Percentiles rank a stretch among this genome's conserved stretches.
Conservation (phyloP, 306 rosid species). For the Ormosia semicastrata region DNA sequence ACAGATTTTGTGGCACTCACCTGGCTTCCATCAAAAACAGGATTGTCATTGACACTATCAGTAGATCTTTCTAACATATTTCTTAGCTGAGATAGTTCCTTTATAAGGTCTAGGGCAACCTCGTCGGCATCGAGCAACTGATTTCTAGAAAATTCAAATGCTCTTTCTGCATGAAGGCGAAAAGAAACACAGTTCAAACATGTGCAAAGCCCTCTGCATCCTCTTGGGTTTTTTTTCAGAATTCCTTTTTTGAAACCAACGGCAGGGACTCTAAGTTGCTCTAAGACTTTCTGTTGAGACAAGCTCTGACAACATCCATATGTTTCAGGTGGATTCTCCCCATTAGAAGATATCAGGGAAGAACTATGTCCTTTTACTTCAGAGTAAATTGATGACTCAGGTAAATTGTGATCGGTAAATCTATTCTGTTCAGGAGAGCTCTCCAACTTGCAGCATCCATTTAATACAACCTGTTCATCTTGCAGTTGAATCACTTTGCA, state of each 20-base stretch:
- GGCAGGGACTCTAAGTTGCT: constrained; percentile 15
- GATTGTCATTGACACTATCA: constrained; percentile 26
- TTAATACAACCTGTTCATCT: constrained; percentile 34
- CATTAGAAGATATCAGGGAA: constrained; percentile 1
- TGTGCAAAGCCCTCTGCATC: constrained; percentile 85
- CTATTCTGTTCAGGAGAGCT: constrained; percentile 25
- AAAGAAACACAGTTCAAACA: constrained; percentile 87
- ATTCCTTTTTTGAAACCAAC: constrained; percentile 31
- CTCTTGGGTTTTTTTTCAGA: constrained; percentile 77
- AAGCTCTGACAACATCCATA: constrained; percentile 25
- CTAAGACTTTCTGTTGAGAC: constrained; percentile 17
- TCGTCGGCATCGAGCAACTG: constrained; percentile 76
- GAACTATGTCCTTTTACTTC: constrained; percentile 27
- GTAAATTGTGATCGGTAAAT: constrained; percentile 23
- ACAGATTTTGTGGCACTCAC: constrained; percentile 36
- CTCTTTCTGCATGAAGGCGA: constrained; percentile 81
- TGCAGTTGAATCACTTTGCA: constrained; percentile 27
- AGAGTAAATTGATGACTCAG: constrained; percentile 9
- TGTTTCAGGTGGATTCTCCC: constrained; percentile 31
- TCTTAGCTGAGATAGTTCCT: constrained; percentile 59
- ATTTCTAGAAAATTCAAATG: constrained; percentile 86
- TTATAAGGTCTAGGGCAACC: constrained; percentile 63
- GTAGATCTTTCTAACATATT: constrained; percentile 44
- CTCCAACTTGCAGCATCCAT: constrained; percentile 26
- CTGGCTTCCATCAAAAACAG: constrained; percentile 32